Percentiles rank a stretch among this genome's conserved stretches.
These are phyloP conservation scores for Talaromyces sp. DNA, from an alignment of 2,329 filamentous ascomycete genomes.

Conservation along the genomic window DNA sequence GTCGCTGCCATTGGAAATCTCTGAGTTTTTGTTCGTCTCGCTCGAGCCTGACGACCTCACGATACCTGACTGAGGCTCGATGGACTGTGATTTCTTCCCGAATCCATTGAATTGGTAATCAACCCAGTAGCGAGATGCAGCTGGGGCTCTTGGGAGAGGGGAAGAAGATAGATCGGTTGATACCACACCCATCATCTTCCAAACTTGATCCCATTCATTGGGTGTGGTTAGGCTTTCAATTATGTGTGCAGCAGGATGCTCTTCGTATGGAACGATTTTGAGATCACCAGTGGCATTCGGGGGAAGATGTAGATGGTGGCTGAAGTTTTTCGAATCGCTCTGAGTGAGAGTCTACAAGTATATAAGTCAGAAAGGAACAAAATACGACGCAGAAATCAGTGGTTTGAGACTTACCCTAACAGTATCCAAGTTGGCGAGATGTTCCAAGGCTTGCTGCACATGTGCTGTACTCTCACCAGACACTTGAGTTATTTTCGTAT, in stretches of 20 bases:
- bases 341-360: background rate
- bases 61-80: background rate
- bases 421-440: slow-evolving; percentile 22
- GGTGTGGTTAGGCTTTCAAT: background rate
- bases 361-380: background rate
- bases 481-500: slow-evolving; percentile 21
- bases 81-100: background rate
- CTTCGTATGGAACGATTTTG: background rate
- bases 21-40: background rate
- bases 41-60: background rate
- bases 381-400: background rate
- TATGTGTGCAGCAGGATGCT: background rate
- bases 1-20: background rate
- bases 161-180: background rate
- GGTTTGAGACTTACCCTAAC: slow-evolving; percentile 19
- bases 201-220: background rate
- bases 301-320: slow-evolving; percentile 2
- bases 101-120: slow-evolving; percentile 1
- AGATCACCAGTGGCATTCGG: background rate
- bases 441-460: slow-evolving; percentile 24
- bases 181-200: background rate
- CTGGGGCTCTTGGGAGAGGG: background rate
- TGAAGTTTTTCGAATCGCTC: background rate
- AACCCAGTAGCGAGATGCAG: slow-evolving; percentile 1
- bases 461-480: slow-evolving; percentile 17